Conservation (phyloP, 140 eudicot species). For the Flaveria floridana region DNA sequence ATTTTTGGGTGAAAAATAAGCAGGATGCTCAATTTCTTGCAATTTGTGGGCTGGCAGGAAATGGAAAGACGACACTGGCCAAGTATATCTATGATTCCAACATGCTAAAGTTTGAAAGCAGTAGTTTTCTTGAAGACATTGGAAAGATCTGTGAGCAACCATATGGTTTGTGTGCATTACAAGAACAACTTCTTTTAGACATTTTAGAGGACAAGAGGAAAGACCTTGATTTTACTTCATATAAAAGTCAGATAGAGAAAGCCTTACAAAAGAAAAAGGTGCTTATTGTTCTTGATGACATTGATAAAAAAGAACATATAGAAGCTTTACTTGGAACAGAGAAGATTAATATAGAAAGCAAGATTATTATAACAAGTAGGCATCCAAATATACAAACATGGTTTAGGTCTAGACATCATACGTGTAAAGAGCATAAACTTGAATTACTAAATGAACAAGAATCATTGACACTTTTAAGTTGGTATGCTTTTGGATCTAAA, state of each 20-base stretch:
- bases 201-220: constrained; percentile 33
- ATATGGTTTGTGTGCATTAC: constrained; percentile 28
- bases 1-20: constrained; percentile 26
- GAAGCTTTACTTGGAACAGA: constrained; percentile 36
- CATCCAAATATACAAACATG: constrained; percentile 19
- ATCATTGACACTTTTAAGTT: constrained; percentile 37
- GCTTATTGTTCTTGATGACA: constrained; percentile 47
- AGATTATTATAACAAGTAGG: constrained; percentile 42
- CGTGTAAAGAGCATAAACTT: constrained; percentile 25
- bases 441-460: constrained; percentile 27
- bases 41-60: constrained; percentile 36
- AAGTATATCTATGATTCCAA: constrained; percentile 32
- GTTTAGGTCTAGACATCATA: constrained; percentile 16
- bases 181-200: constrained; percentile 40
- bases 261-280: constrained; percentile 28
- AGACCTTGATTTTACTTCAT: constrained; percentile 23
- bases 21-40: constrained; percentile 26
- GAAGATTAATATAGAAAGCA: constrained; percentile 33
- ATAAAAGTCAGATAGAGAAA: constrained; percentile 31
- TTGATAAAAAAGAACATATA: constrained; percentile 32
- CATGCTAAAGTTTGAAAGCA: constrained; percentile 32
- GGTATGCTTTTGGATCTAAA: constrained; percentile 36
- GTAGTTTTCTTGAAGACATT: constrained; percentile 40
- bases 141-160: constrained; percentile 34
- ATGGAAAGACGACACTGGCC: constrained; percentile 43